Evolutionary conservation across 2,329 filamentous ascomycete species (phyloP).

Genomic region (Fusarium mexicanum): DNA sequence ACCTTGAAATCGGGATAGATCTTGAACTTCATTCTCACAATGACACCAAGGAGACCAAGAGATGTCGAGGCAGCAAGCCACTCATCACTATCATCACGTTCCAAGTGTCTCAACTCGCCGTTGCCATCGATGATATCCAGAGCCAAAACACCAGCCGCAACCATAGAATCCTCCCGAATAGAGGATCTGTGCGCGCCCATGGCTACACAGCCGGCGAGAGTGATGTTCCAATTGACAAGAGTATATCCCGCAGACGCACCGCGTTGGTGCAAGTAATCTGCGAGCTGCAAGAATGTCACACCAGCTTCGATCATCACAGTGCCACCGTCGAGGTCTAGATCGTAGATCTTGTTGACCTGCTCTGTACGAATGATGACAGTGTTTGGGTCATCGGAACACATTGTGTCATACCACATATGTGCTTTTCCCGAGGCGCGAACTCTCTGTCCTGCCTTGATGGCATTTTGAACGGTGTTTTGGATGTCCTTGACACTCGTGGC

Average conservation of each 20-base stretch:
- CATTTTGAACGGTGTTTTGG: background rate
- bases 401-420: constrained; percentile 15
- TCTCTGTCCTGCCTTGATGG: background rate
- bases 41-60: background rate
- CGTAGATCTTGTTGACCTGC: background rate
- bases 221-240: constrained; percentile 10
- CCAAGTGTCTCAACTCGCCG: background rate
- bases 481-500: constrained; percentile 6
- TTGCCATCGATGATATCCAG: background rate
- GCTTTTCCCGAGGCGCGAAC: background rate
- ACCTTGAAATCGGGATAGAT: constrained; percentile 12
- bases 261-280: background rate
- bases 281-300: background rate
- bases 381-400: background rate
- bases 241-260: background rate
- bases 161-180: constrained; percentile 1
- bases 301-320: constrained; percentile 9
- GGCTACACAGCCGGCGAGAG: background rate
- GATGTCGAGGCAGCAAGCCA: constrained; percentile 1
- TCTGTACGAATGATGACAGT: constrained; percentile 7
- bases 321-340: background rate
- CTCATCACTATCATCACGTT: background rate
- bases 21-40: constrained; percentile 8
- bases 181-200: background rate
- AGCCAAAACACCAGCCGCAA: background rate